phyloP scores from a whole-genome alignment of 352 stramenopile genomes.

The Phytophthora uliginosa region DNA sequence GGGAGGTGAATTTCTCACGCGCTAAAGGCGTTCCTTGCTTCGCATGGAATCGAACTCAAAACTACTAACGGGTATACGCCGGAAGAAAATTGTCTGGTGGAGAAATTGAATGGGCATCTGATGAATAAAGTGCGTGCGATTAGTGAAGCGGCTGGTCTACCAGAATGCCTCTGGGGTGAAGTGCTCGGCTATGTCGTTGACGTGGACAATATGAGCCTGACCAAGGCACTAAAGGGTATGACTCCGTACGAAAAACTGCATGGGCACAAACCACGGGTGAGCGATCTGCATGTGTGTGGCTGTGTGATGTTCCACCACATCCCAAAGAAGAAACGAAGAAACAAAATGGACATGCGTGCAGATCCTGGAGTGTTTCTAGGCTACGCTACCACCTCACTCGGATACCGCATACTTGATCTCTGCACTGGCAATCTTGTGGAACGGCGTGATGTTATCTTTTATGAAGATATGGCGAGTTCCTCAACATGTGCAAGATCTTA shows the following conservation, averaged over 20 bases:
- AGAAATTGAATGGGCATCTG: background rate
- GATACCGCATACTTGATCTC: background rate
- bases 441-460: background rate
- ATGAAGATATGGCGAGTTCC: background rate
- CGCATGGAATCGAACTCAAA: background rate
- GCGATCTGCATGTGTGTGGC: background rate
- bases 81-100: background rate
- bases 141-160: constrained; percentile 1
- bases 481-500: background rate
- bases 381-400: background rate
- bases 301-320: background rate
- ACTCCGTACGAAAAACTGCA: background rate
- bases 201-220: constrained; percentile 1
- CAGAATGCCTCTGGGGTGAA: background rate
- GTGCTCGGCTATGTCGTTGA: constrained; percentile 1
- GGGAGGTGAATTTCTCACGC: background rate
- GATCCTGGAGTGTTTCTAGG: background rate
- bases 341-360: background rate
- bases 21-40: background rate
- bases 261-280: background rate
- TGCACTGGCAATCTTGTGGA: background rate
- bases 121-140: background rate
- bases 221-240: background rate
- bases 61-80: background rate
- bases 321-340: background rate